Base-by-base conservation (phyloP, 2,329 filamentous ascomycete species). In the Calonectria hawksworthii region DNA sequence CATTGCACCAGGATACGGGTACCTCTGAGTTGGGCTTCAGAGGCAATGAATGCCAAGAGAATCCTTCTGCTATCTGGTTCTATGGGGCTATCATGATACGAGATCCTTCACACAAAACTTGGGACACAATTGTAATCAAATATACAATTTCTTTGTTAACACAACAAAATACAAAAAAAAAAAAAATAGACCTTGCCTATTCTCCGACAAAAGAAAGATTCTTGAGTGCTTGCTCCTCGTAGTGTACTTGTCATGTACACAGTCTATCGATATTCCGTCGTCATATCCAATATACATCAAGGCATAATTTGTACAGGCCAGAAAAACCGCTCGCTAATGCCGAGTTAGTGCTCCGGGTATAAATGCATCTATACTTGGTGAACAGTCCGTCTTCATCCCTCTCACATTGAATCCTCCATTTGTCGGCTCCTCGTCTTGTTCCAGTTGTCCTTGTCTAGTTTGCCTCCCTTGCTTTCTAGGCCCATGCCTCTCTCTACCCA, bases 401-500 rank as follows among this genome's bases (percentile, higher is more conserved):
- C 82, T 86, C 82, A 93, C 91, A 92, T 92, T 76, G 89, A 92
- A 79, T 93, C 92, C 81, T 93, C 93, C 86, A 93, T 90, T 88
- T 93, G 93, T 77, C 89, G 87, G 81, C 92, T 93, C 80, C 93
- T 89, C 34, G 91, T 89, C 86, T 91, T 93, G 74, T 88, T 86
- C 92, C 92, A 94, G 76, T 88, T 89, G 71, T 94, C 92, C 79
- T 87, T 89, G 81, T 95, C 92, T 75, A 88, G 83, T 87, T 92
- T 92, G 3, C 93, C 93, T 16, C 93, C 93, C 75, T 89, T 86
- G 75, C 85, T 87, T 85, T 94, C 93, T 70, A 95, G 82, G 0
- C 93, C 90, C 89, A 92, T 91, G 2, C 92, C 96, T 18, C 96
- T 86, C 86, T 99, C 96, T 4, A 99, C 94, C 97, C 97, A 99